Conservation (phyloP, 352 stramenopile genomes). For the Phytophthora sp. region DNA sequence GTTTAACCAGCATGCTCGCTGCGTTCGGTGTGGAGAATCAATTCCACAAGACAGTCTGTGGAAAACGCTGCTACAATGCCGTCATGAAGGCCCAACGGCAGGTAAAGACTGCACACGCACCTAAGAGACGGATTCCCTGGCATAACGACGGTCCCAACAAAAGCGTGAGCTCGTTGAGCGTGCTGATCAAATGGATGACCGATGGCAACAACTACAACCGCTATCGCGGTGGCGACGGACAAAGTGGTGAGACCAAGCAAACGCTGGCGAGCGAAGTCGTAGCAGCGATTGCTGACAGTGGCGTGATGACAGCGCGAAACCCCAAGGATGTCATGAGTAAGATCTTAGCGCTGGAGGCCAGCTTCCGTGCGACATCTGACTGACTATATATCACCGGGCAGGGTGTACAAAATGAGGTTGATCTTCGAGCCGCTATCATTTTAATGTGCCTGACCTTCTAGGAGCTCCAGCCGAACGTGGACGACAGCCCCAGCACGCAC, state of each 20-base stretch:
- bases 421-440: neutral
- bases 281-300: neutral
- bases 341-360: slow-evolving; percentile 1
- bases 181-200: slow-evolving; percentile 13
- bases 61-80: slow-evolving; percentile 9
- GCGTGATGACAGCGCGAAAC: neutral
- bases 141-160: slow-evolving; percentile 5
- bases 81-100: neutral
- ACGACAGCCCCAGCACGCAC: neutral
- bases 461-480: neutral
- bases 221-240: neutral
- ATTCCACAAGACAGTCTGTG: neutral
- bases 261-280: slow-evolving; percentile 1
- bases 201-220: slow-evolving; percentile 1
- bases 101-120: neutral
- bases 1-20: slow-evolving; percentile 10
- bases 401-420: neutral
- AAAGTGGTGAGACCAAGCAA: slow-evolving; percentile 1
- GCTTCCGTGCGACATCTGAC: slow-evolving; percentile 1
- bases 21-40: neutral
- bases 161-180: slow-evolving; percentile 1
- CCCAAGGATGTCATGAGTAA: slow-evolving; percentile 11
- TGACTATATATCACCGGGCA: slow-evolving; percentile 6
- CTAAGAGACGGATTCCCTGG: slow-evolving; percentile 3
- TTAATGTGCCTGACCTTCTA: neutral